Evolutionary conservation across 306 rosid genomes (phyloP), one percentile per base, ranked within the genome.

Genomic region (Cicer arietinum): DNA sequence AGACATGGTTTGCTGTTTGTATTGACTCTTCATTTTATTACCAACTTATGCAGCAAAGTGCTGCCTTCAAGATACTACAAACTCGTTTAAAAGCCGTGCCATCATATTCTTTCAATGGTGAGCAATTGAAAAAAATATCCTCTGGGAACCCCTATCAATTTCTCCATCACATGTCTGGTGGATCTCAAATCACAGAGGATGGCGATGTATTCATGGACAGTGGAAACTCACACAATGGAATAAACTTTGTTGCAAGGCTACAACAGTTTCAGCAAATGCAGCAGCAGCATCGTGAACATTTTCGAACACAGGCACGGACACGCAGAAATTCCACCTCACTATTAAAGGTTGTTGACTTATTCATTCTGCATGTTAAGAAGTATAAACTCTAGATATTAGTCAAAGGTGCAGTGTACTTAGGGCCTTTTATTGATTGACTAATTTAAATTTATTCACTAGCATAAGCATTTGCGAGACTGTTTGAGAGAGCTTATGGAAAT

Each of bases 21-120:
- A 41, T 44, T 79, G 43, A 68, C 83, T 45, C 48, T 67, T 71
- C 71, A 59, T 79, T 67, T 84, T 63, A 18, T 76, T 11, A 60
- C 65, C 37, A 30, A 46, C 57, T 37, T 37, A 72, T 77, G 84
- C 96, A 95, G 99, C 99, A 95, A 95, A 95, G 98, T 83, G 91
- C 92, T 1, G 99, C 99, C 57, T 95, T 95, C 75, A 92, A 92
- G 89, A 87, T 95, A 77, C 86, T 95, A 43, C 82, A 87, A 76
- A 95, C 98, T 8, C 98, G 98, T 51, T 84, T 95, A 75, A 89
- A 95, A 86, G 91, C 96, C 9, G 91, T 95, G 77, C 98, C 97
- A 1, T 82, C 88, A 0, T 88, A 89, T 81, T 82, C 97, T 20
- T 90, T 92, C 67, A 84, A 87, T 47, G 77, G 92, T 13, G 96